These are phyloP conservation scores for Aspergillus quadrilineatus DNA, from an alignment of 2,329 filamentous ascomycete species.

Conservation along the genomic window DNA sequence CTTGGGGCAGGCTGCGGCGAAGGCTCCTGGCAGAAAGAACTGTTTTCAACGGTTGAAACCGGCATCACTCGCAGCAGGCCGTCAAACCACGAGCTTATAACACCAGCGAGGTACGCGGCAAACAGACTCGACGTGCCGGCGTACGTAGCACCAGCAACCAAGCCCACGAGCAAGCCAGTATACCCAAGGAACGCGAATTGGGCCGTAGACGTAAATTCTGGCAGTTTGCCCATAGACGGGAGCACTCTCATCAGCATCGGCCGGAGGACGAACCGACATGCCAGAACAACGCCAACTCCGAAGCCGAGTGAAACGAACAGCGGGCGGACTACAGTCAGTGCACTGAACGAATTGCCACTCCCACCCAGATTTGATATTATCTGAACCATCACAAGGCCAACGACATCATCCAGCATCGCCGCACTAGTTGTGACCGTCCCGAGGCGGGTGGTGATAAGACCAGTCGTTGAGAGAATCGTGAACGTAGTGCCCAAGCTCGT, in stretches of 20 bases:
- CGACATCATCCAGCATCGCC: slow-evolving; percentile 80
- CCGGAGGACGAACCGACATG: slow-evolving; percentile 25
- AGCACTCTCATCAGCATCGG: slow-evolving; percentile 15
- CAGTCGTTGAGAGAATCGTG: slow-evolving; percentile 62
- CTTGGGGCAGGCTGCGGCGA: neutral
- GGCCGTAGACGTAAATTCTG: slow-evolving; percentile 6
- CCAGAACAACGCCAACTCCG: slow-evolving; percentile 27
- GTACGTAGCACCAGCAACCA: slow-evolving; percentile 52
- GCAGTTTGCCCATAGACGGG: slow-evolving; percentile 7
- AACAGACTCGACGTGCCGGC: slow-evolving; percentile 58
- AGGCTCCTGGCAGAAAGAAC: neutral
- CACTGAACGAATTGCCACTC: slow-evolving; percentile 31
- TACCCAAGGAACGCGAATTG: slow-evolving; percentile 44
- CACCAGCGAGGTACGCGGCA: slow-evolving; percentile 58
- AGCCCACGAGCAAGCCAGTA: slow-evolving; percentile 45
- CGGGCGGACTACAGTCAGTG: slow-evolving; percentile 50
- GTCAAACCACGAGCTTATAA: slow-evolving; percentile 53
- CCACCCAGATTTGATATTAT: slow-evolving; percentile 67
- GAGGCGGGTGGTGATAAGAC: slow-evolving; percentile 54
- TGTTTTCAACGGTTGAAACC: neutral
- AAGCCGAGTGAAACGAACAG: slow-evolving; percentile 50
- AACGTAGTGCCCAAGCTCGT: slow-evolving; percentile 74
- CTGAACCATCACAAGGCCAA: slow-evolving; percentile 75
- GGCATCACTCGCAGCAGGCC: slow-evolving; percentile 8
- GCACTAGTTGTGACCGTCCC: slow-evolving; percentile 67